Evolutionary conservation across 257 asterid species (phyloP).

Genomic region (Primulina huaijiensis): DNA sequence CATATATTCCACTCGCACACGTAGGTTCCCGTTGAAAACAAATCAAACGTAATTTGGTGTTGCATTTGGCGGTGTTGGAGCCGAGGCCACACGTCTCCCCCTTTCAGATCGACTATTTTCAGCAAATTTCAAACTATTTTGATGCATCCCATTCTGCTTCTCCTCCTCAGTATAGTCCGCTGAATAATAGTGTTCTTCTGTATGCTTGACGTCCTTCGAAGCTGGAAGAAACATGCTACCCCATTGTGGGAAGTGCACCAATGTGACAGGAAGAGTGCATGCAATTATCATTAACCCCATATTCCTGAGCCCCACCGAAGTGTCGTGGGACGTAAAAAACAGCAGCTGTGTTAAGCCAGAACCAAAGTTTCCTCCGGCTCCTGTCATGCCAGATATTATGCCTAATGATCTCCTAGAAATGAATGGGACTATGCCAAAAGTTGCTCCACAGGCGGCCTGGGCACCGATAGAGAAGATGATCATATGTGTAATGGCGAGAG

Average conservation of each 20-base stretch:
- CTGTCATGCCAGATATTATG: constrained; percentile 45
- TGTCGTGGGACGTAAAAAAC: constrained; percentile 33
- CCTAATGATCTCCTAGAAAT: constrained; percentile 54
- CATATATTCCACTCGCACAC: background rate
- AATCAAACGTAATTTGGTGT: constrained; percentile 37
- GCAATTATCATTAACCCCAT: constrained; percentile 58
- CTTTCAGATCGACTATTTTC: constrained; percentile 57
- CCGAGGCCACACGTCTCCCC: constrained; percentile 43
- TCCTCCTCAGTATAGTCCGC: constrained; percentile 53
- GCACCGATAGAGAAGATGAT: constrained; percentile 54
- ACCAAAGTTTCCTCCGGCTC: constrained; percentile 67
- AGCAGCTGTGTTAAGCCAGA: constrained; percentile 52
- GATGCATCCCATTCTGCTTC: constrained; percentile 51
- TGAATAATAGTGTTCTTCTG: constrained; percentile 49
- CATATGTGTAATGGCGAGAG: constrained; percentile 42
- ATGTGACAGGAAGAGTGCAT: constrained; percentile 44
- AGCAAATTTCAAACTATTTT: constrained; percentile 51
- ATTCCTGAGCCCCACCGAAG: constrained; percentile 33
- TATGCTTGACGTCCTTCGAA: constrained; percentile 27
- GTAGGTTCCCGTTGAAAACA: background rate
- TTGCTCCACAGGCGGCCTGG: constrained; percentile 60
- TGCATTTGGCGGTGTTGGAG: constrained; percentile 28
- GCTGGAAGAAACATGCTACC: constrained; percentile 59
- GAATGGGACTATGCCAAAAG: constrained; percentile 50
- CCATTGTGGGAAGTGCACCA: constrained; percentile 68